Conservation (phyloP, 257 asterid genomes). For the Gentiana dahurica region DNA sequence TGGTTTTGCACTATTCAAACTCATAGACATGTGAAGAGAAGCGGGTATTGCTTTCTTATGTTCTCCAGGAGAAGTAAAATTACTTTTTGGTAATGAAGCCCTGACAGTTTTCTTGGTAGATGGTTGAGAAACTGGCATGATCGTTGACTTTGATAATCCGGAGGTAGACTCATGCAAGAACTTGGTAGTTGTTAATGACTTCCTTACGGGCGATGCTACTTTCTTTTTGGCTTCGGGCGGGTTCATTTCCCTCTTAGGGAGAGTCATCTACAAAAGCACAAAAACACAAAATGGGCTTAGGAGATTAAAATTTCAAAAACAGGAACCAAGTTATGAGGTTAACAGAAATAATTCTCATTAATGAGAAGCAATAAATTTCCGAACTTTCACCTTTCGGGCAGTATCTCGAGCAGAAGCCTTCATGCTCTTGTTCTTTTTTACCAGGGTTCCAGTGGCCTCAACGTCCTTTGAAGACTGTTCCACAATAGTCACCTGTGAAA, state of each 20-base stretch:
- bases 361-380: slow-evolving; percentile 2
- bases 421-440: slow-evolving; percentile 24
- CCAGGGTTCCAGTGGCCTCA: slow-evolving; percentile 16
- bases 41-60: slow-evolving; percentile 41
- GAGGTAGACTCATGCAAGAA: slow-evolving; percentile 10
- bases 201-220: slow-evolving; percentile 28
- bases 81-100: slow-evolving; percentile 27
- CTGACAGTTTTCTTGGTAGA: slow-evolving; percentile 33
- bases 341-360: neutral
- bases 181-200: slow-evolving; percentile 8
- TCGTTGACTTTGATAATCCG: slow-evolving; percentile 27
- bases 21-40: slow-evolving; percentile 80
- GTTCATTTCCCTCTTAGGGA: slow-evolving; percentile 33
- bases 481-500: slow-evolving; percentile 5
- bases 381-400: slow-evolving; percentile 43
- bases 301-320: slow-evolving; percentile 4
- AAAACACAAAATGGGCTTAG: slow-evolving; percentile 9
- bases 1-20: slow-evolving; percentile 47
- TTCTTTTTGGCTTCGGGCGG: slow-evolving; percentile 30
- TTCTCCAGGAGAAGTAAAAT: slow-evolving; percentile 19
- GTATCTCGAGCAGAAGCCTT: slow-evolving; percentile 22
- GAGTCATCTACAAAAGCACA: slow-evolving; percentile 34
- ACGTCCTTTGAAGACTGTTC: slow-evolving; percentile 27
- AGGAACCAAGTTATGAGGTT: neutral
- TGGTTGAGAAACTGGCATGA: slow-evolving; percentile 27